phyloP scores from a whole-genome alignment of 1,139 yeast genomes.

The Magnusiomyces suaveolens region DNA sequence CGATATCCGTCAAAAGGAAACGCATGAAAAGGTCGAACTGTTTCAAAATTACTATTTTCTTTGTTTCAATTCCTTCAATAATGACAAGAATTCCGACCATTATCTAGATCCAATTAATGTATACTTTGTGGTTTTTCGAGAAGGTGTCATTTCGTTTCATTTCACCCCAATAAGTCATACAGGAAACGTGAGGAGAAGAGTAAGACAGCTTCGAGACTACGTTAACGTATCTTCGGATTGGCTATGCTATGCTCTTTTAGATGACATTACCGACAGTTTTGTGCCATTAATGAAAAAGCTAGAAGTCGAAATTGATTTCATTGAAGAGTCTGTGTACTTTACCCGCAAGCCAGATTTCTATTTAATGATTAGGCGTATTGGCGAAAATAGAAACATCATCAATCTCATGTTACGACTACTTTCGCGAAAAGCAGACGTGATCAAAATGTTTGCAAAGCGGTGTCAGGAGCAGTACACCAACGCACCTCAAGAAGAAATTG shows the following conservation, averaged over 20 bases:
- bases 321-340: conserved; percentile 72
- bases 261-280: conserved; percentile 88
- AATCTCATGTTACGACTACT: conserved; percentile 87
- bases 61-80: conserved; percentile 88
- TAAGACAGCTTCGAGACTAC: conserved; percentile 79
- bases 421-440: conserved; percentile 94
- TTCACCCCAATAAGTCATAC: conserved; percentile 74
- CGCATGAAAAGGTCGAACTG: conserved; percentile 88
- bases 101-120: conserved; percentile 81
- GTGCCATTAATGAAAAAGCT: conserved; percentile 83
- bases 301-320: conserved; percentile 85
- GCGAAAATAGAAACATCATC: conserved; percentile 80
- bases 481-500: conserved; percentile 37
- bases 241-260: conserved; percentile 87
- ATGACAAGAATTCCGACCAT: conserved; percentile 53
- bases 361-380: conserved; percentile 65
- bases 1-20: conserved; percentile 85
- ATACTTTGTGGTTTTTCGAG: conserved; percentile 76
- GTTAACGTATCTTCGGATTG: conserved; percentile 85
- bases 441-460: conserved; percentile 92
- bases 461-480: conserved; percentile 60
- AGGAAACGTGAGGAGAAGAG: conserved; percentile 83
- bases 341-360: conserved; percentile 53
- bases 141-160: conserved; percentile 79
- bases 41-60: conserved; percentile 84